Evolutionary conservation across 2,329 filamentous ascomycete genomes (phyloP), one percentile per base, ranked within the genome.

Genomic region (Penicillium sp.): DNA sequence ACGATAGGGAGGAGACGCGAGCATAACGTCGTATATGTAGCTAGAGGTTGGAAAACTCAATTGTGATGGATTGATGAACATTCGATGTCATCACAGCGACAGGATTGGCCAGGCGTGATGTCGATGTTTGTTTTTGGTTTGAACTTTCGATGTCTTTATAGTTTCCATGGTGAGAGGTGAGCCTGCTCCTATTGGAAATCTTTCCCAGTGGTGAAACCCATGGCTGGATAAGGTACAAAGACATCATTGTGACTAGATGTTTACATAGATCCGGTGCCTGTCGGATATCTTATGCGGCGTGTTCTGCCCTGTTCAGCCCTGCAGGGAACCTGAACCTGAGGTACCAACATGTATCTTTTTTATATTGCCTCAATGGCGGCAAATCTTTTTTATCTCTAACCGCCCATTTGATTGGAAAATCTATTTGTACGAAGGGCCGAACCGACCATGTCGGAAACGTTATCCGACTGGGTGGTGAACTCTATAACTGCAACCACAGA

Each of bases 41-140:
- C 50, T 53, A 31, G 13, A 27, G 43, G 47, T 43, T 29, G 19
- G 27, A 46, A 49, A 50, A 23, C 38, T 45, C 38, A 46, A 40
- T 50, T 50, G 36, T 53, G 47, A 58, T 57, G 54, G 33, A 47
- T 40, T 60, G 54, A 66, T 64, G 59, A 58, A 44, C 36, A 34
- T 55, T 60, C 56, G 57, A 66, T 66, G 63, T 62, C 63, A 65
- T 66, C 48, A 55, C 55, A 25, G 36, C 38, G 19, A 49, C 27
- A 47, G 21, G 46, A 48, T 57, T 38, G 19, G 33, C 29, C n/a
- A 19, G 38, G 6, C 13, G 41, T 44, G 45, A 50, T 55, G 27
- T 36, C 52, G 38, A 31, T 46, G 41, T 34, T 43, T 47, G 13
- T 39, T 40, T 47, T 36, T 44, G n/a, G 15, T 15, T 23, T 47